phyloP scores from a whole-genome alignment of 2,329 filamentous ascomycete genomes.

The Trichoderma pleuroti region DNA sequence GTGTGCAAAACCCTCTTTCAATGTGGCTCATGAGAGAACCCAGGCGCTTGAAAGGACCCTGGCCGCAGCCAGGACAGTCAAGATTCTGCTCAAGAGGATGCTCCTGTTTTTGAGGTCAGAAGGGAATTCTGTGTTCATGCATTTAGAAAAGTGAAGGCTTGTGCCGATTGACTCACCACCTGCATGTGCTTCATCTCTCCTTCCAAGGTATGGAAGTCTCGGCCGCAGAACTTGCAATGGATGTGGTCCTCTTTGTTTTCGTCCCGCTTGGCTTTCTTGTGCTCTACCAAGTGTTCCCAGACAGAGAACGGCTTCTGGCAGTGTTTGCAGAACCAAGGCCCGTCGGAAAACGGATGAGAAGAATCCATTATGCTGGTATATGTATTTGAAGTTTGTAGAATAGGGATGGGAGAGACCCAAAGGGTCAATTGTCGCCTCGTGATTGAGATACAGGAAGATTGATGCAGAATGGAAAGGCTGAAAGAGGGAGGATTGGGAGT shows the following conservation, averaged over 20 bases:
- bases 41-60: conserved; percentile 35
- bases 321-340: conserved; percentile 28
- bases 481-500: background rate
- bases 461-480: background rate
- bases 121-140: background rate
- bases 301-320: conserved; percentile 30
- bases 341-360: conserved; percentile 5
- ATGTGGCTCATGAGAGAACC: conserved; percentile 44
- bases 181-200: conserved; percentile 36
- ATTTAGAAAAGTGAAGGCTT: background rate
- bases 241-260: conserved; percentile 29
- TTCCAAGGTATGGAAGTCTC: conserved; percentile 34
- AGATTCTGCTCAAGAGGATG: conserved; percentile 42
- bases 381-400: background rate
- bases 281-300: conserved; percentile 27
- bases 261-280: conserved; percentile 30
- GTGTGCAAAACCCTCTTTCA: conserved; percentile 39
- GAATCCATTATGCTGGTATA: background rate
- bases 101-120: conserved; percentile 27
- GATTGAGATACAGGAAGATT: background rate
- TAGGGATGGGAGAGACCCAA: background rate
- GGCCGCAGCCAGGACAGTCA: conserved; percentile 45
- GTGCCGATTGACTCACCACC: conserved; percentile 28
- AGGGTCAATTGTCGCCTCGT: background rate
- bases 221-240: conserved; percentile 38